Evolutionary conservation across 371 early-diverging fungal species (phyloP).

Genomic region (Lichtheimia ramosa): DNA sequence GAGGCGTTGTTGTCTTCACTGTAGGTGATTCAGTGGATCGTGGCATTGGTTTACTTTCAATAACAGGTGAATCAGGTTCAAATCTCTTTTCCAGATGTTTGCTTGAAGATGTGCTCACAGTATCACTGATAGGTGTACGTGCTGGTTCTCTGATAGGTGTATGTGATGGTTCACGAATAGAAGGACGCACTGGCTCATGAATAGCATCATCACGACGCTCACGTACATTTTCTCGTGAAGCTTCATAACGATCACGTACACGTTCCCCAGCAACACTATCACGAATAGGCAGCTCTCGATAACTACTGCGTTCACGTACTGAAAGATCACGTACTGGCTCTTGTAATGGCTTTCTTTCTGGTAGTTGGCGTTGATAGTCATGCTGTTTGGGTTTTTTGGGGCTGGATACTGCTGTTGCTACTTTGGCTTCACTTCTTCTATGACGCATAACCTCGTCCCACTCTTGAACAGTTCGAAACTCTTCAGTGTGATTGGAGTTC

Average conservation of each 20-base stretch:
- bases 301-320: not conserved
- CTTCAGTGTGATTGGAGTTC: not conserved
- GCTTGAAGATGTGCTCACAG: no score
- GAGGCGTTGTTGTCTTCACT: not conserved
- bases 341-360: no score
- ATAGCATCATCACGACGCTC: not conserved
- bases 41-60: not conserved
- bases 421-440: not conserved
- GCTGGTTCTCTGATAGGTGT: no score
- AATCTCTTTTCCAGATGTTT: no score
- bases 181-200: no score
- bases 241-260: not conserved
- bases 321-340: no score
- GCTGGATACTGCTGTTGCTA: not conserved
- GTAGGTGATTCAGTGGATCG: not conserved
- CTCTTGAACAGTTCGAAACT: not conserved
- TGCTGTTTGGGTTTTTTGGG: not conserved
- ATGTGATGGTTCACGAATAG: no score
- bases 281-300: not conserved
- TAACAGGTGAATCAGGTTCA: not conserved
- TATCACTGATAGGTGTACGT: no score
- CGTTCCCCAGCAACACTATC: conserved; percentile 1
- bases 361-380: not conserved
- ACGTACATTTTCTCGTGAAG: no score
- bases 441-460: not conserved